These are phyloP conservation scores for Cucurbita moschata DNA, from an alignment of 306 rosid genomes.

Conservation along the genomic window DNA sequence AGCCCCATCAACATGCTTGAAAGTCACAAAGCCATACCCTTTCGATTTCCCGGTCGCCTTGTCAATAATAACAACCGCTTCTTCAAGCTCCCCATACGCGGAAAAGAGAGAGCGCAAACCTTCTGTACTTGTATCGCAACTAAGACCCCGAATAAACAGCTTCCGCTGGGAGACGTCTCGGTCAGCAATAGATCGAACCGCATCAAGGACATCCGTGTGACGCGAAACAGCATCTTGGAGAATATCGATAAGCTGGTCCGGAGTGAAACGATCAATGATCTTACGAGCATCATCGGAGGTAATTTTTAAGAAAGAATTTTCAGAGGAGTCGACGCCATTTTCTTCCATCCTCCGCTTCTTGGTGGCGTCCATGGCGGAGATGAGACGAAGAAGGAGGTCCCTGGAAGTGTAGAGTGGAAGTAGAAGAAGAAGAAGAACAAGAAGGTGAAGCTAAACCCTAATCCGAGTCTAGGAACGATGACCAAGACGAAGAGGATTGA, in stretches of 20 bases:
- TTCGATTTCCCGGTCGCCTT: slow-evolving; percentile 72
- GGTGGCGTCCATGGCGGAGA: slow-evolving; percentile 39
- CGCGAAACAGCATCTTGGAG: slow-evolving; percentile 57
- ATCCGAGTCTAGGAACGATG: background rate
- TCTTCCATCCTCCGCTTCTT: slow-evolving; percentile 88
- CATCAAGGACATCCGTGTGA: slow-evolving; percentile 63
- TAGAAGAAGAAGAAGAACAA: background rate
- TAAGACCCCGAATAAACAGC: slow-evolving; percentile 89
- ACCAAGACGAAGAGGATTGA: background rate
- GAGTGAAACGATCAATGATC: slow-evolving; percentile 58
- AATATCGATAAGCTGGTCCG: slow-evolving; percentile 60
- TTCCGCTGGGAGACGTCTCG: slow-evolving; percentile 73
- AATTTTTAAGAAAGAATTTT: slow-evolving; percentile 13
- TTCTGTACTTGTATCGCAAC: slow-evolving; percentile 90
- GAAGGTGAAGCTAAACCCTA: slow-evolving; percentile 5
- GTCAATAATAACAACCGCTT: slow-evolving; percentile 77
- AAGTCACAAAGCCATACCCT: slow-evolving; percentile 87
- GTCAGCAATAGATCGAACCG: slow-evolving; percentile 60
- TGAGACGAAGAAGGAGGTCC: background rate
- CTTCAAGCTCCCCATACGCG: slow-evolving; percentile 81
- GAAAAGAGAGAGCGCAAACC: slow-evolving; percentile 81
- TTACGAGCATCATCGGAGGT: slow-evolving; percentile 59
- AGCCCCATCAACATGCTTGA: slow-evolving; percentile 77
- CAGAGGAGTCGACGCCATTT: slow-evolving; percentile 38
- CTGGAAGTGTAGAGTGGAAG: background rate